These are phyloP conservation scores for Phaseolus coccineus DNA, from an alignment of 331 rosid genomes.

Conservation along the genomic window DNA sequence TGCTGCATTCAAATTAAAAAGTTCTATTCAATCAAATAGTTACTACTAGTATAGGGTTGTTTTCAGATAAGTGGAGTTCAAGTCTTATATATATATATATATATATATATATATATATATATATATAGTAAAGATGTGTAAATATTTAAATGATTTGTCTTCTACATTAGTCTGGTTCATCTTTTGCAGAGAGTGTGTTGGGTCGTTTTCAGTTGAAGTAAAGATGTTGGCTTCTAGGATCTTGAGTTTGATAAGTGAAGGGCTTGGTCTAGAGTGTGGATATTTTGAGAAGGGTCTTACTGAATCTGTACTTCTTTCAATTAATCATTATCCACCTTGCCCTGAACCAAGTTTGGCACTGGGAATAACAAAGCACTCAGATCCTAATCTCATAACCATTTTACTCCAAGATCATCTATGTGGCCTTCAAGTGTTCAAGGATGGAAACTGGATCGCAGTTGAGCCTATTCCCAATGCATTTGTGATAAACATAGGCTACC, in stretches of 20 bases:
- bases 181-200: constrained; percentile 49
- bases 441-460: constrained; percentile 69
- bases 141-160: too few species aligned
- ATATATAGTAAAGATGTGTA: too few species aligned
- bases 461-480: constrained; percentile 61
- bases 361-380: constrained; percentile 62
- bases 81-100: too few species aligned
- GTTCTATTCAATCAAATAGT: too few species aligned
- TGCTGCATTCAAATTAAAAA: too few species aligned
- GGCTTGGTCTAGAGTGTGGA: constrained; percentile 52
- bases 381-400: constrained; percentile 63
- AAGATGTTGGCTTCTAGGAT: constrained; percentile 51
- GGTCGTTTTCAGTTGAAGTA: constrained; percentile 49
- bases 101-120: too few species aligned
- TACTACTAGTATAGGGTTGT: too few species aligned
- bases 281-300: constrained; percentile 54
- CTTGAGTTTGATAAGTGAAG: constrained; percentile 58
- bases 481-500: constrained; percentile 60
- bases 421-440: constrained; percentile 71
- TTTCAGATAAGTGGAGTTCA: too few species aligned
- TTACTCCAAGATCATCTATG: constrained; percentile 52
- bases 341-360: constrained; percentile 70
- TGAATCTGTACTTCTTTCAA: constrained; percentile 41
- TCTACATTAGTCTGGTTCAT: too few species aligned
- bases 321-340: constrained; percentile 66